Conservation (phyloP, 192 early-diverging fungal species). For the Coemansia sp. region DNA sequence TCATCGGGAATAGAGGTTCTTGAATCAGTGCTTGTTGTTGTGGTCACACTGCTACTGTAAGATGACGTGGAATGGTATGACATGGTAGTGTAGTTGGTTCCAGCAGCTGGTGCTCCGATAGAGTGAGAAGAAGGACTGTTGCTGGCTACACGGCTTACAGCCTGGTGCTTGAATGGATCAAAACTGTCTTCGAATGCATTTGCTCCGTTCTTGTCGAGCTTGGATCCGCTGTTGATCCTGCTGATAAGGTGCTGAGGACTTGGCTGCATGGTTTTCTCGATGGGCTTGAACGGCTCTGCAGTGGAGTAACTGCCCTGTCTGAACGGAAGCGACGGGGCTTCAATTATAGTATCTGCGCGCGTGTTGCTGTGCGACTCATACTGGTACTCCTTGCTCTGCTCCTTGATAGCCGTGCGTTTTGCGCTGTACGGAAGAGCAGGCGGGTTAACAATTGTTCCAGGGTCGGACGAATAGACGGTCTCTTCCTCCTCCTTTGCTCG, state of each 20-base stretch:
- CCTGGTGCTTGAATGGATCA: constrained; percentile 10
- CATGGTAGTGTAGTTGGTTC: constrained; percentile 2
- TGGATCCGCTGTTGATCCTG: constrained; percentile 17
- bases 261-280: constrained; percentile 30
- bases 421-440: constrained; percentile 29
- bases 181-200: constrained; percentile 46
- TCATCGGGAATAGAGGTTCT: constrained; percentile 11
- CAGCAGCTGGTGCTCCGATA: background rate
- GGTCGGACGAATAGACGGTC: constrained; percentile 4
- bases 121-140: background rate
- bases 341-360: constrained; percentile 7
- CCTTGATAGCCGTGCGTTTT: constrained; percentile 8
- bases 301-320: constrained; percentile 1
- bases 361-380: constrained; percentile 1
- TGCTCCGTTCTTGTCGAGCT: constrained; percentile 1
- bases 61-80: constrained; percentile 10
- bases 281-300: background rate
- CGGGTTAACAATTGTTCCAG: constrained; percentile 29
- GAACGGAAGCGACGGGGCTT: constrained; percentile 23
- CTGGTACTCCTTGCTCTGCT: constrained; percentile 1
- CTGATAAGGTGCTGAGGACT: constrained; percentile 26
- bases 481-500: background rate
- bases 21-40: constrained; percentile 1
- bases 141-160: background rate
- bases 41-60: constrained; percentile 3